Conservation (phyloP, 768 basidiomycete genomes). For the Agaricus blazei region DNA sequence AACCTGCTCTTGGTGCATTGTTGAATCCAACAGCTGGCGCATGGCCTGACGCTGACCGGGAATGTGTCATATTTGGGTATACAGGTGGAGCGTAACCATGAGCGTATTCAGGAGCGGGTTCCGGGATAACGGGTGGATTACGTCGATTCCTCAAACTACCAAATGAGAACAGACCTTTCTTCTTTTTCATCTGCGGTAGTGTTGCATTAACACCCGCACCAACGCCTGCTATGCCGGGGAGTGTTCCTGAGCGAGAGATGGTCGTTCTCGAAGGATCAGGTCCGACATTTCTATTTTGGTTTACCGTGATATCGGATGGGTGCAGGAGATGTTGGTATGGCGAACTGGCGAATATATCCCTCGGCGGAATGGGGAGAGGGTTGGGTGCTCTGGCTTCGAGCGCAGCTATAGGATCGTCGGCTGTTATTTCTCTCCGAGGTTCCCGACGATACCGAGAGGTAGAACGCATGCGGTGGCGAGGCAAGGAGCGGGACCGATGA, state of each 20-base stretch:
- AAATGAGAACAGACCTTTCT: conserved; percentile 4
- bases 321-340: conserved; percentile 54
- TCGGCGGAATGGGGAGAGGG: conserved; percentile 61
- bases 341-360: conserved; percentile 51
- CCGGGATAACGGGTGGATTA: background rate
- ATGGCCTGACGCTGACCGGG: background rate
- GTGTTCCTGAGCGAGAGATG: conserved; percentile 2
- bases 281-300: conserved; percentile 4
- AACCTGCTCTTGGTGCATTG: background rate
- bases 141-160: background rate
- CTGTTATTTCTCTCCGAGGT: conserved; percentile 12
- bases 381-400: conserved; percentile 29
- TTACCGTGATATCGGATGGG: conserved; percentile 39
- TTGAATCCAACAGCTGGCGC: background rate
- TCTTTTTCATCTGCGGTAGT: background rate
- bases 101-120: background rate
- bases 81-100: conserved; percentile 5
- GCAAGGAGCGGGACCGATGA: background rate
- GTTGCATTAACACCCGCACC: conserved; percentile 4
- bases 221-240: conserved; percentile 9
- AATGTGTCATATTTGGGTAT: background rate
- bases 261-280: background rate
- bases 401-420: conserved; percentile 18
- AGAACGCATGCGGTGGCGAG: background rate
- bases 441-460: conserved; percentile 10